phyloP scores from a whole-genome alignment of 495 filamentous ascomycete genomes.

The Annulohypoxylon nitens region DNA sequence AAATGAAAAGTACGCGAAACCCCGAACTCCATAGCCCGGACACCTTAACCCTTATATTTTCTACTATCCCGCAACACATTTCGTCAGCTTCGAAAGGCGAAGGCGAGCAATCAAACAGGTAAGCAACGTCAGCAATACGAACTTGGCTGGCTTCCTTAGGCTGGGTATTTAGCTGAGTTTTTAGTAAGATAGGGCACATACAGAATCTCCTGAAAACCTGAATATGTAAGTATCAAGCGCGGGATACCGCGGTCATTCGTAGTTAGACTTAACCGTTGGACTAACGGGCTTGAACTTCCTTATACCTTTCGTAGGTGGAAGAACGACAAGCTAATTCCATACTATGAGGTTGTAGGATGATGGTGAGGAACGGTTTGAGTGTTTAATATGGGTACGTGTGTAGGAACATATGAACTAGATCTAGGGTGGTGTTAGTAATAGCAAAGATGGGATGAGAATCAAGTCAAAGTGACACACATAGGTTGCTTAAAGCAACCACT shows the following conservation, averaged over 20 bases:
- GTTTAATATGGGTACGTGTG: neutral
- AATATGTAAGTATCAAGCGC: neutral
- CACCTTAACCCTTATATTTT: too few species aligned
- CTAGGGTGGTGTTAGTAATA: neutral
- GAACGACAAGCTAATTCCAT: neutral
- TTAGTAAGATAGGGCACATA: too few species aligned
- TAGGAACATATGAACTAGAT: neutral
- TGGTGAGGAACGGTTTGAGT: neutral
- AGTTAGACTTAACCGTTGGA: constrained; percentile 45
- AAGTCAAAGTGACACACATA: neutral
- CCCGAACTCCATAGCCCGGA: neutral
- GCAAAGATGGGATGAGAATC: neutral
- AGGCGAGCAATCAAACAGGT: too few species aligned
- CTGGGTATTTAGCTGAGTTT: too few species aligned
- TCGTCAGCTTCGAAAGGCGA: too few species aligned
- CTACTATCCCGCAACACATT: too few species aligned
- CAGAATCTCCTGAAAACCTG: constrained; percentile 34
- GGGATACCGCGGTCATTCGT: constrained; percentile 13
- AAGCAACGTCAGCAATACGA: too few species aligned
- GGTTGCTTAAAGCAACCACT: neutral
- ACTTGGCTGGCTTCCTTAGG: too few species aligned
- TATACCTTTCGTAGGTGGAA: neutral
- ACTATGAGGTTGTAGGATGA: too few species aligned
- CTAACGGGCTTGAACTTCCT: constrained; percentile 6
- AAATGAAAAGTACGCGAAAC: neutral